Evolutionary conservation across 495 filamentous ascomycete species (phyloP), one percentile per base, ranked within the genome.

Genomic region (Talaromyces stipitatus): DNA sequence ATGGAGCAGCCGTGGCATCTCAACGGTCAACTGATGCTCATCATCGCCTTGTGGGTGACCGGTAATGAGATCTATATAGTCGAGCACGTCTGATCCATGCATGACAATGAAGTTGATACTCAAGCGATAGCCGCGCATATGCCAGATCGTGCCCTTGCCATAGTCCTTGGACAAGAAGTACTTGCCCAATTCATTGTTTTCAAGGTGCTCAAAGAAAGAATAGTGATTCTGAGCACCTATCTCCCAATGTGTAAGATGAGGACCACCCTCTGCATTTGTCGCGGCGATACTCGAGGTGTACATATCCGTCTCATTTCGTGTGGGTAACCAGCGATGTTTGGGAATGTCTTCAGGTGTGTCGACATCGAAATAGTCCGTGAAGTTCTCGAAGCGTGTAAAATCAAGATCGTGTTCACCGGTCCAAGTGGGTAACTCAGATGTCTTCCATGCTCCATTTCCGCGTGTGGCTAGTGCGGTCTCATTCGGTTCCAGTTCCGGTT

Each of bases 21-120:
- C 54, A 11, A 55, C 54, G 24, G 54, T 55, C 54, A 55, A 55
- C 16, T 55, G 54, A 16, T 55, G 54, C 38, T 55, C 54, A 41
- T 55, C 54, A 3, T 55, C 54, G 18, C 54, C 54, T 10, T 55
- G n/a, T 4, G 54, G 54, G 23, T 55, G 54, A 11, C 33, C 54
- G 14, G 54, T 55, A n/a, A 55, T 45, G 23, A 55, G 10, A 24
- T 55, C 36, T 33, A 65, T 32, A 30, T 66, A 62, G 33, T 66
- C 62, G 4, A 66, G 45, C 18, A 78, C 67, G 58, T 78, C 76
- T 33, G 70, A 61, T 22, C 74, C 76, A 69, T 71, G 71, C 8
- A 79, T 60, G 14, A 69, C 73, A 27, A 79, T 66, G 56, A 79
- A 77, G 54, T 79, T 77, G 48, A 79, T 74, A 47, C 71, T 73